phyloP scores from a whole-genome alignment of 2,329 filamentous ascomycete species.

The Fusarium sp. region DNA sequence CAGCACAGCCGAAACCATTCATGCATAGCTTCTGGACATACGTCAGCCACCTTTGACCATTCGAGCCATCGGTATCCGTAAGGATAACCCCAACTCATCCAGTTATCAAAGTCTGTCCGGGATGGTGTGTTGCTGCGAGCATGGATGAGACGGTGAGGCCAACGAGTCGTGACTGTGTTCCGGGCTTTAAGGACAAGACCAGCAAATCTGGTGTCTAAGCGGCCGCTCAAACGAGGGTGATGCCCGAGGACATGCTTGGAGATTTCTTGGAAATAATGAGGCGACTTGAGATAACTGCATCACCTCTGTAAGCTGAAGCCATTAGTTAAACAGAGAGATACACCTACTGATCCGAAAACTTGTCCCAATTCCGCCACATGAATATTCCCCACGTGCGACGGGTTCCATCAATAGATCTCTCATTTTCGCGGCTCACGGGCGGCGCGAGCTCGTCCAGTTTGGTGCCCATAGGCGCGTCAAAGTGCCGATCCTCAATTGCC shows the following conservation, averaged over 20 bases:
- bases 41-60: constrained; percentile 40
- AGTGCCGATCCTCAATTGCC: no score
- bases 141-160: constrained; percentile 39
- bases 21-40: neutral
- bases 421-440: neutral
- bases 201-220: constrained; percentile 18
- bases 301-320: neutral
- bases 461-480: neutral
- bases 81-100: constrained; percentile 36
- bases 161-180: constrained; percentile 38
- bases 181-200: constrained; percentile 31
- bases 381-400: constrained; percentile 38
- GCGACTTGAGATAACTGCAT: constrained; percentile 12
- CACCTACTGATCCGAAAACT: constrained; percentile 34
- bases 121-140: constrained; percentile 10
- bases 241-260: neutral
- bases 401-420: neutral
- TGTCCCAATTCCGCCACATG: constrained; percentile 43
- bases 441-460: constrained; percentile 36
- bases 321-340: neutral
- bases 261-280: constrained; percentile 5
- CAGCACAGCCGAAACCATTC: neutral
- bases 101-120: constrained; percentile 35
- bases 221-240: neutral
- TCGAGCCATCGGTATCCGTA: constrained; percentile 43